These are phyloP conservation scores for Talaromyces thailandensis DNA, from an alignment of 495 filamentous ascomycete species.

Conservation along the genomic window DNA sequence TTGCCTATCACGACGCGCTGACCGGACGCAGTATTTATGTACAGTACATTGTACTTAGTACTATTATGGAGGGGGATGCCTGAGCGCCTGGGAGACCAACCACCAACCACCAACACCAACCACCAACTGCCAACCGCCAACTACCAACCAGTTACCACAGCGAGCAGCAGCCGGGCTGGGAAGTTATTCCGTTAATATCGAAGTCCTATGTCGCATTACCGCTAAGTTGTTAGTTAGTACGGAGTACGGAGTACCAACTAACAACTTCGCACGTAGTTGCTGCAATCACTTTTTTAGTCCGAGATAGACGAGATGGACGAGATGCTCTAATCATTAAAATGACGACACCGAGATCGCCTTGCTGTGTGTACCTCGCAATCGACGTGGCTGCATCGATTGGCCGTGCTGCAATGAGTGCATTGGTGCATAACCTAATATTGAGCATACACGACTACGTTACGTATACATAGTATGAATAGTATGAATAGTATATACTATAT, in stretches of 20 bases:
- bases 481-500: neutral
- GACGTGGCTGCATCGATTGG: conserved; percentile 1
- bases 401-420: neutral
- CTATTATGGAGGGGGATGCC: neutral
- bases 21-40: neutral
- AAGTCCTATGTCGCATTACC: neutral
- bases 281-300: no score
- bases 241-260: no score
- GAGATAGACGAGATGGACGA: neutral
- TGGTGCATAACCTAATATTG: neutral
- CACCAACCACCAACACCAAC: neutral
- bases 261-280: no score
- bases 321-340: neutral
- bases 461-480: neutral
- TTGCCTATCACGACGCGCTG: neutral
- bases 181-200: neutral
- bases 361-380: neutral
- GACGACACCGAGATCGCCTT: neutral
- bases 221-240: neutral
- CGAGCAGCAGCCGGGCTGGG: neutral
- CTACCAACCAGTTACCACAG: neutral
- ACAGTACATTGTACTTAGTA: no score
- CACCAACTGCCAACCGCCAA: neutral
- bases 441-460: neutral
- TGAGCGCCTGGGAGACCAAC: neutral